Conservation (phyloP, 371 early-diverging fungal genomes). For the Mucor ambiguus region DNA sequence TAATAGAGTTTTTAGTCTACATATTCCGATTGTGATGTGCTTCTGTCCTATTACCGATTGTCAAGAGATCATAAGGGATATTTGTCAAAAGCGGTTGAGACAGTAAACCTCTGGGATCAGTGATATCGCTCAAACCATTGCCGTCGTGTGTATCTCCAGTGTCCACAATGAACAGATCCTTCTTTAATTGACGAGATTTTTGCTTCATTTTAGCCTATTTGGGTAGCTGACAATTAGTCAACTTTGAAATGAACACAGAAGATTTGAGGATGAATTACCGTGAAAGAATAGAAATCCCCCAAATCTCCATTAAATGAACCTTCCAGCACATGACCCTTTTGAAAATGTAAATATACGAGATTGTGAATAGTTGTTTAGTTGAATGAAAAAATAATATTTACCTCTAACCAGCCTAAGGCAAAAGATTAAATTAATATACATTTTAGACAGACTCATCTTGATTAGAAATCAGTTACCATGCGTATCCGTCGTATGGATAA, state of each 20-base stretch:
- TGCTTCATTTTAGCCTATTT: slow-evolving; percentile 42
- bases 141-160: slow-evolving; percentile 59
- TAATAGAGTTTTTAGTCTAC: not conserved
- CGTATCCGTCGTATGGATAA: slow-evolving; percentile 55
- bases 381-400: slow-evolving; percentile 9
- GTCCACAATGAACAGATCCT: slow-evolving; percentile 62
- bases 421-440: not conserved
- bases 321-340: slow-evolving; percentile 47
- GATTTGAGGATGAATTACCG: slow-evolving; percentile 16
- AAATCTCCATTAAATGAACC: slow-evolving; percentile 53
- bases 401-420: slow-evolving; percentile 43
- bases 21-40: not conserved
- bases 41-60: slow-evolving; percentile 32
- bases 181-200: slow-evolving; percentile 42
- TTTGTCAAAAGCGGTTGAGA: slow-evolving; percentile 51
- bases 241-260: slow-evolving; percentile 8
- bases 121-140: slow-evolving; percentile 56
- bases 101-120: slow-evolving; percentile 37
- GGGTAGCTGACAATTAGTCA: slow-evolving; percentile 6
- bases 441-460: not conserved
- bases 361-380: not conserved
- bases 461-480: slow-evolving; percentile 28
- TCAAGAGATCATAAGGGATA: slow-evolving; percentile 51
- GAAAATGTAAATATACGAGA: not conserved
- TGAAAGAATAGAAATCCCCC: slow-evolving; percentile 61